Evolutionary conservation across 768 basidiomycete genomes (phyloP), one percentile per base, ranked within the genome.

Genomic region (Daedaleopsis sinensis): DNA sequence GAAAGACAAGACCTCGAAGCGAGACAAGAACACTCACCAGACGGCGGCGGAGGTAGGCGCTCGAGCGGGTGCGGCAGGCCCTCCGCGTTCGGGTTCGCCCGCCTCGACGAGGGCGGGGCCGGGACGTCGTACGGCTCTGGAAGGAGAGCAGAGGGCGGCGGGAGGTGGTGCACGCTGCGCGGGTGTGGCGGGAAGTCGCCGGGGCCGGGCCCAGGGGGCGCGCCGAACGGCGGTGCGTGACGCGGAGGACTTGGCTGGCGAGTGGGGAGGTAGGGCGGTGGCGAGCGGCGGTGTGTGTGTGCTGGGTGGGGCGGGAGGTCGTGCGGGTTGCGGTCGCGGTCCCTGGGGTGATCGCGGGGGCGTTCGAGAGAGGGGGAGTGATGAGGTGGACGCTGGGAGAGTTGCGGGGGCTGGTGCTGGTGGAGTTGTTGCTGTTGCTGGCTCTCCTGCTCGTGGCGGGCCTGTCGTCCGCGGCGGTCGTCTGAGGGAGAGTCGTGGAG

Each of bases 401-500:
- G 68, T 32, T 59, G 71, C 32, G 58, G 72, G 43, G 24, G 72
- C 58, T 61, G 65, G 35, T 69, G 72, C 19, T 77, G 35, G 49
- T 72, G 73, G 36, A 64, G 59, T 36, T 71, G 73, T 57, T 63
- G 69, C 32, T 8, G 72, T 38, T 55, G 67, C 36, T 60, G 71
- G 5, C 19, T 61, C 35, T 57, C 66, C 38, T 10, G 67, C 75
- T 75, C 74, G 52, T 73, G 75, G 50, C 70, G 67, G n/a, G 73
- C 71, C 43, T 68, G 73, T 65, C 70, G 66, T 51, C 68, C 71
- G 42, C 72, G 19, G 62, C 65, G 64, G 70, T 82, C 82, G 66
- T 87, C 86, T 0, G 87, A 87, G 52, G 88, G 88, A 0, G 87
- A 84, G 72, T 87, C 86, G 65, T 89, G 87, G 24, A 90, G 76